Evolutionary conservation across 2,329 filamentous ascomycete species (phyloP).

Genomic region (Neofusicoccum umdonicola): DNA sequence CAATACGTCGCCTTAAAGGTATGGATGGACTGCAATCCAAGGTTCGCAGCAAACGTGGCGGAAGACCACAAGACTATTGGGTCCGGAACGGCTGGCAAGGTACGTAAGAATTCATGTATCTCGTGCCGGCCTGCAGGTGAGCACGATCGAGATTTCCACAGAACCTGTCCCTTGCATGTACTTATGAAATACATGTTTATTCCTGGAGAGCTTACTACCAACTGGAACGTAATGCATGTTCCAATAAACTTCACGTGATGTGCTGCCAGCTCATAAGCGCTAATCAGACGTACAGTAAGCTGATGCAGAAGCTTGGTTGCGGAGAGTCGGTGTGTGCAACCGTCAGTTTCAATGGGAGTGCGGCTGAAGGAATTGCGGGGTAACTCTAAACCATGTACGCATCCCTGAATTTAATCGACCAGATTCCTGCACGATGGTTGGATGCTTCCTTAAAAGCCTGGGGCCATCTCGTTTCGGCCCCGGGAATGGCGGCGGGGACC

Average conservation of each 20-base stretch:
- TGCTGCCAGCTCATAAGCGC: not conserved
- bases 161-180: not conserved
- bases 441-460: not conserved
- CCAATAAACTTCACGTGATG: not conserved
- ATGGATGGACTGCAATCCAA: too few species aligned
- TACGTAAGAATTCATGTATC: too few species aligned
- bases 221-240: not conserved
- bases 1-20: too few species aligned
- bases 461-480: not conserved
- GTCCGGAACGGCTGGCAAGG: too few species aligned
- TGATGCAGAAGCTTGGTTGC: not conserved
- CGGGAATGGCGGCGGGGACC: slow-evolving; percentile 7
- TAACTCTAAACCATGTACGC: not conserved
- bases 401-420: not conserved
- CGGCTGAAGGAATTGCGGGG: not conserved
- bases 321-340: not conserved
- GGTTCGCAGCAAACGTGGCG: too few species aligned
- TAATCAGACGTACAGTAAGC: not conserved
- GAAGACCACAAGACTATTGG: too few species aligned
- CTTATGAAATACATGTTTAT: not conserved
- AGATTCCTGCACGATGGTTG: not conserved
- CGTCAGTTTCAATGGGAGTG: not conserved
- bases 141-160: not conserved
- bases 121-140: too few species aligned
- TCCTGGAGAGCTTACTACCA: not conserved